Conservation (phyloP, 2,329 filamentous ascomycete genomes). For the Cordyceps militaris region DNA sequence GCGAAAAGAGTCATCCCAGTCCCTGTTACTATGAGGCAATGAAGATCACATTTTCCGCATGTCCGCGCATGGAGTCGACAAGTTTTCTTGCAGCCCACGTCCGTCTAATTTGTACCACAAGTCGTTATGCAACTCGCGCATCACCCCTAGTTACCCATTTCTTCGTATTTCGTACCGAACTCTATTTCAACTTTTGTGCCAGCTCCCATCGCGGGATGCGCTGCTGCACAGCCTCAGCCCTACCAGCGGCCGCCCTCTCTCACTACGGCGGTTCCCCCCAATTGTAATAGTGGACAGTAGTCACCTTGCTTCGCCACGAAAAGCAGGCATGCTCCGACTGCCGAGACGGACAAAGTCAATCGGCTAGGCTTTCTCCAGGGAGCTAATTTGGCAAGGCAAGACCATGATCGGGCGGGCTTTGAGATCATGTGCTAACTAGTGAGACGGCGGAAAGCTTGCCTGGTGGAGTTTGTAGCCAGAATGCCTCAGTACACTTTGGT, state of each 20-base stretch:
- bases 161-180: constrained; percentile 3
- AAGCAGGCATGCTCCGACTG: background rate
- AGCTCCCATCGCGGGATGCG: background rate
- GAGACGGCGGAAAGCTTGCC: background rate
- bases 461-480: background rate
- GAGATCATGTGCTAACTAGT: background rate
- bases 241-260: background rate
- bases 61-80: background rate
- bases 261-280: background rate
- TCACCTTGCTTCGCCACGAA: background rate
- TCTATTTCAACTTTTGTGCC: background rate
- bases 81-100: background rate
- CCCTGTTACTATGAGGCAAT: background rate
- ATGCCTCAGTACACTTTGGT: too few species aligned
- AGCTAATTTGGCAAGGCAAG: background rate
- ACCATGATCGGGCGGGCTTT: background rate
- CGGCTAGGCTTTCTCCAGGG: background rate
- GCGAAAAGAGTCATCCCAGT: background rate
- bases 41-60: background rate
- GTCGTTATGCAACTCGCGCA: too few species aligned
- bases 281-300: background rate
- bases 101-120: background rate
- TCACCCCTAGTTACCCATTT: background rate
- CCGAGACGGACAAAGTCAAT: constrained; percentile 1
- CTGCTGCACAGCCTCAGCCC: constrained; percentile 9